Evolutionary conservation across 148 eudicot genomes (phyloP).

Genomic region (Spergularia bocconei): DNA sequence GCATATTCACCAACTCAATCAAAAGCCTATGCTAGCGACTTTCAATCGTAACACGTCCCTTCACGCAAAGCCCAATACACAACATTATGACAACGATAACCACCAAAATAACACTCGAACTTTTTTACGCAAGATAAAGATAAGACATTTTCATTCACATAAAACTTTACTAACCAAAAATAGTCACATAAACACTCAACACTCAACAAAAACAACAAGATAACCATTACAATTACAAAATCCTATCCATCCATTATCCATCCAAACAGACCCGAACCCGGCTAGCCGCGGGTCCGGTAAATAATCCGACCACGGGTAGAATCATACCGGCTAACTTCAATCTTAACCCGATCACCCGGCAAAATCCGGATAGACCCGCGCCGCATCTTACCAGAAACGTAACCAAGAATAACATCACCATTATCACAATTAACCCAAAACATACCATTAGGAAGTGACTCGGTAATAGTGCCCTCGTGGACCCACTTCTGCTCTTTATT

Average conservation of each 20-base stretch:
- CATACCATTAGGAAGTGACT: slow-evolving; percentile 23
- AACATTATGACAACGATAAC: too few relatives aligned
- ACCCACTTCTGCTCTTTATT: slow-evolving; percentile 18
- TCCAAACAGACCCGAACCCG: not conserved
- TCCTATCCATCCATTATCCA: not conserved
- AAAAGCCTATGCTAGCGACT: too few relatives aligned
- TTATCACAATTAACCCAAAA: slow-evolving; percentile 16
- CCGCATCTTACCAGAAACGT: slow-evolving; percentile 14
- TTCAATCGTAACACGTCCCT: too few relatives aligned
- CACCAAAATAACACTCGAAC: not conserved
- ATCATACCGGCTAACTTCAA: slow-evolving; percentile 26
- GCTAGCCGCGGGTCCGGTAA: slow-evolving; percentile 9
- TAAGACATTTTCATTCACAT: slow-evolving; percentile 5
- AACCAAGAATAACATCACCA: slow-evolving; percentile 3
- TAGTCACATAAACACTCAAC: not conserved
- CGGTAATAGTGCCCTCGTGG: slow-evolving; percentile 11
- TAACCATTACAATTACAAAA: not conserved
- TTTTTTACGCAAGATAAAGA: not conserved
- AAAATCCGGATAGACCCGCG: slow-evolving; percentile 5
- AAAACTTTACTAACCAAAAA: not conserved
- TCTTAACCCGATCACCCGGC: slow-evolving; percentile 21
- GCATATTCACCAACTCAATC: too few relatives aligned
- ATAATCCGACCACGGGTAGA: slow-evolving; percentile 16
- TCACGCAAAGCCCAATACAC: too few relatives aligned
- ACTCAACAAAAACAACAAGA: not conserved